Evolutionary conservation across 192 early-diverging fungal genomes (phyloP), one percentile per base, ranked within the genome.

Genomic region (Coemansia sp.): DNA sequence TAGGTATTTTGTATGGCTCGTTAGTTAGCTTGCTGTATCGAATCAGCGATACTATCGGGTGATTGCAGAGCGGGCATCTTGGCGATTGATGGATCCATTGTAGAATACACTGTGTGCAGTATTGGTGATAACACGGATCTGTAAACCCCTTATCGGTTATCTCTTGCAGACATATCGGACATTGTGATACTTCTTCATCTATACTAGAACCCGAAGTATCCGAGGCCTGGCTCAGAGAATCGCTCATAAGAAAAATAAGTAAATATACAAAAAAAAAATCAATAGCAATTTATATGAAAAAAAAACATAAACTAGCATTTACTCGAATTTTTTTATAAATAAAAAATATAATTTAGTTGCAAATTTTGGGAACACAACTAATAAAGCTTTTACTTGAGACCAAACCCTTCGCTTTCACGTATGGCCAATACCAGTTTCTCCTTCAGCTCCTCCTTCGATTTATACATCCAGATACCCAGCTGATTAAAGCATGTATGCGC

Each of bases 401-500:
- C 86, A 85, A 92, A 93, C 0, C 91, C 91, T 64, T 89, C 86
- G 49, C 90, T 91, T 61, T 94, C 93, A 6, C 64, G 83, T 54
- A 96, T 89, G 1, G 96, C 95, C 45, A 83, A 80, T 31, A 77
- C 32, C 17, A 98, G 66, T 75, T 91, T 88, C 25, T 85, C 74
- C 54, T 83, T 69, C 5, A 98, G 69, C 66, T 91, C 91, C 22
- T 87, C 82, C 57, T 85, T 83, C 12, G 80, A 75, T 5, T 84
- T 63, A 68, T 98, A 96, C 63, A 86, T 83, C 74, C 89, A 94
- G 5, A 98, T 76, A 12, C 93, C 85, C 20, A 98, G 74, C 67
- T 94, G 93, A 70, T 98, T 96, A 66, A 93, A 96, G 73, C 96
- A 98, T 0, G 96, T 98, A 69, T 95, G 96, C 6, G 96, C 93